Evolutionary conservation across 805 yeast species (phyloP).

Genomic region (Candida argentea): DNA sequence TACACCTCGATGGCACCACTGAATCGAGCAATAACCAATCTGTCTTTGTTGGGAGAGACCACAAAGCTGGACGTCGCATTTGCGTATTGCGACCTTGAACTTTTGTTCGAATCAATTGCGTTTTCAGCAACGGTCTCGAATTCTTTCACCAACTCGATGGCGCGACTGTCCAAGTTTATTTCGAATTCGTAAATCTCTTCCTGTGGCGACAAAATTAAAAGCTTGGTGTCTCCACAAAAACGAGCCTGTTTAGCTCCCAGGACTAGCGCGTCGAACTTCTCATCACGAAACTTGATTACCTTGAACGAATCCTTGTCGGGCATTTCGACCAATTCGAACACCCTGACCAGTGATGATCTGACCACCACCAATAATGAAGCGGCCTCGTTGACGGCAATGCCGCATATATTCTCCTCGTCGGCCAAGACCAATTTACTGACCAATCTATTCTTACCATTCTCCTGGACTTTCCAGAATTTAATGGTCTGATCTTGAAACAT

Average conservation of each 20-base stretch:
- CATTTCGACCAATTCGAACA: constrained; percentile 49
- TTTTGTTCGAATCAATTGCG: too few species aligned
- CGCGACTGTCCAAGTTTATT: constrained; percentile 20
- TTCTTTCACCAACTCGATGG: constrained; percentile 28
- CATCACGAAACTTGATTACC: constrained; percentile 46
- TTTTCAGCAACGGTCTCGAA: constrained; percentile 20
- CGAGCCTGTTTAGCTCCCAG: constrained; percentile 48
- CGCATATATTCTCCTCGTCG: constrained; percentile 73
- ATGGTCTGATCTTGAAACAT: constrained; percentile 79
- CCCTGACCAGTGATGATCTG: constrained; percentile 54
- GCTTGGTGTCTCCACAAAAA: constrained; percentile 35
- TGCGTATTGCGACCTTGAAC: constrained; percentile 32
- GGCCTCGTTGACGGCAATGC: constrained; percentile 54
- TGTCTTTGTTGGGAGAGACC: constrained; percentile 33
- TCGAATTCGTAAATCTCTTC: constrained; percentile 44
- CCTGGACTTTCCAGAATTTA: constrained; percentile 64
- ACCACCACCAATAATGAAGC: constrained; percentile 65
- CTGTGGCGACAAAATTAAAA: constrained; percentile 48
- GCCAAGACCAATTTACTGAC: constrained; percentile 55
- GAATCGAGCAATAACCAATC: constrained; percentile 49
- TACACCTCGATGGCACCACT: constrained; percentile 56
- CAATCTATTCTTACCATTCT: constrained; percentile 37
- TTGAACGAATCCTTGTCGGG: constrained; percentile 27
- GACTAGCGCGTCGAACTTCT: constrained; percentile 25
- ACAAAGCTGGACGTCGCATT: constrained; percentile 44